A percentile compares a stretch with the other conserved stretches of the same genome.
Conservation (phyloP, 163 green algal species). For the Botryococcus braunii region DNA sequence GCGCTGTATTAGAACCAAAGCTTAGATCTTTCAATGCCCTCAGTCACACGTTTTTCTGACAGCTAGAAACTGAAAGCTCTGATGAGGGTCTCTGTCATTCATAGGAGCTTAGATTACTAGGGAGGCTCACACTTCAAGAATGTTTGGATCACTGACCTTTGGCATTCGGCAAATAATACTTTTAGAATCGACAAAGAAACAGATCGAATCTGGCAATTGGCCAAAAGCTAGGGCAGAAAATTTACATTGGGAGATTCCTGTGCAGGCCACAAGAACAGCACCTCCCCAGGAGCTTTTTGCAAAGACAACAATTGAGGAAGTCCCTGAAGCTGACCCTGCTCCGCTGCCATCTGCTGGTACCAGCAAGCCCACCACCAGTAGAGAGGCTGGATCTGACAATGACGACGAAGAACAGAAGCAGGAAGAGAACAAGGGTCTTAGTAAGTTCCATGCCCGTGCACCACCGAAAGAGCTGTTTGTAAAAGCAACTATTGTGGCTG, state of each 20-base stretch:
- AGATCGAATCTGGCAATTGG: too few species aligned
- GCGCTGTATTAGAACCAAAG: neutral
- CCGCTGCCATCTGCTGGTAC: neutral
- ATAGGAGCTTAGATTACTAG: too few species aligned
- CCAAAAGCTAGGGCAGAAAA: neutral
- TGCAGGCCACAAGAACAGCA: neutral
- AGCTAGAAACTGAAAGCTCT: too few species aligned
- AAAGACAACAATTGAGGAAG: neutral
- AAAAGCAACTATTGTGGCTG: neutral
- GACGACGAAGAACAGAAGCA: slow-evolving; percentile 13
- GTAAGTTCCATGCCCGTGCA: slow-evolving; percentile 12
- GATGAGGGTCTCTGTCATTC: too few species aligned
- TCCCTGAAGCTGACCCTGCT: neutral
- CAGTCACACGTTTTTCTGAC: neutral
- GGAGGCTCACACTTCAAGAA: too few species aligned
- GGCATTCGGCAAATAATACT: too few species aligned
- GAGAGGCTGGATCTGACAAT: neutral
- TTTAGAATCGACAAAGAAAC: too few species aligned
- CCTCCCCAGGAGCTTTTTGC: neutral
- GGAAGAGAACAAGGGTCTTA: slow-evolving; percentile 22
- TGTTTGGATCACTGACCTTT: too few species aligned
- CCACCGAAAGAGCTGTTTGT: neutral
- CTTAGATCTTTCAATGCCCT: neutral
- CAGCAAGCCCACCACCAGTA: neutral
- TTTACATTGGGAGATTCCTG: neutral